These are phyloP conservation scores for Cyathus striatus DNA, from an alignment of 768 basidiomycete species.

Conservation along the genomic window DNA sequence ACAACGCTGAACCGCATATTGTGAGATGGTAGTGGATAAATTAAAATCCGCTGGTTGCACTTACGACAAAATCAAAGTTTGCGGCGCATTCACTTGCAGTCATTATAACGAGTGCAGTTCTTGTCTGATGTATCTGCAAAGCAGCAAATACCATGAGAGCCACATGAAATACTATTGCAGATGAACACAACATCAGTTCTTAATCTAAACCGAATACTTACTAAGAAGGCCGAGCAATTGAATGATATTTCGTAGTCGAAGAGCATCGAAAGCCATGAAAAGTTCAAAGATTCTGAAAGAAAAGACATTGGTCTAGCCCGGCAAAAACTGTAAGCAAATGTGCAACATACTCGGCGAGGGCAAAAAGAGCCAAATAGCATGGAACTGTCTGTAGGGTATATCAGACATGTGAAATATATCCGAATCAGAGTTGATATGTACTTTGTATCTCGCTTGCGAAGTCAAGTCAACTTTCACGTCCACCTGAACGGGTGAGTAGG, in stretches of 20 bases:
- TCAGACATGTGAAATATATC: background rate
- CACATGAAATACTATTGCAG: slow-evolving; percentile 58
- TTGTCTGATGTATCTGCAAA: slow-evolving; percentile 77
- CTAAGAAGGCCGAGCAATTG: slow-evolving; percentile 72
- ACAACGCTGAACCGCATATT: slow-evolving; percentile 34
- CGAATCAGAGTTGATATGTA: slow-evolving; percentile 10
- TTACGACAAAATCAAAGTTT: slow-evolving; percentile 29
- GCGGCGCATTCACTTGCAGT: slow-evolving; percentile 30
- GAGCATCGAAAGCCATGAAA: slow-evolving; percentile 79
- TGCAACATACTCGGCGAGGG: slow-evolving; percentile 65
- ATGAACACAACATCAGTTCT: background rate
- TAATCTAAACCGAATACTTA: slow-evolving; percentile 15
- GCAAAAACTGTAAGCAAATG: background rate
- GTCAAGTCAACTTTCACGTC: slow-evolving; percentile 40
- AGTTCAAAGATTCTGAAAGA: slow-evolving; percentile 68
- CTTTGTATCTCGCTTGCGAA: slow-evolving; percentile 50
- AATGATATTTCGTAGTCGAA: slow-evolving; percentile 72
- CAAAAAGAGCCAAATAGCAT: slow-evolving; percentile 53
- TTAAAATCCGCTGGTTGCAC: too few species aligned
- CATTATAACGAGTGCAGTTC: slow-evolving; percentile 43
- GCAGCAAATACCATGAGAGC: slow-evolving; percentile 71
- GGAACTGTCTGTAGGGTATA: slow-evolving; percentile 2
- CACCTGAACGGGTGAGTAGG: slow-evolving; percentile 33
- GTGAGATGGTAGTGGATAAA: too few species aligned
- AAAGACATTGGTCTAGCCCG: background rate